Evolutionary conservation across 129 eudicot species (phyloP), one percentile per base, ranked within the genome.

Genomic region (Deinandra increscens): DNA sequence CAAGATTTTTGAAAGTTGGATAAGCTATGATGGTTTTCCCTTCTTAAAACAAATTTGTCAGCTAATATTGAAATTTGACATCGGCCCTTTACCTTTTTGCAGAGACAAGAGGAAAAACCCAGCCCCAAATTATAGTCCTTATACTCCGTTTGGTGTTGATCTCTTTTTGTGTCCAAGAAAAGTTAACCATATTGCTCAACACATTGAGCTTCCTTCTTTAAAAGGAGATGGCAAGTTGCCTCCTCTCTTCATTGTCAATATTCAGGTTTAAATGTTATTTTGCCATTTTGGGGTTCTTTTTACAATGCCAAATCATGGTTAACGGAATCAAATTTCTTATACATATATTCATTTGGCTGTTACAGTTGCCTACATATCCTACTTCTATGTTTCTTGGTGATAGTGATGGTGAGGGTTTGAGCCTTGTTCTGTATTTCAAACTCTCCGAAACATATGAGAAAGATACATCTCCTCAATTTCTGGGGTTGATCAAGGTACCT

Each of bases 161-260:
- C 59, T 93, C 51, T 93, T 93, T 74, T 78, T 76, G 60, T 79
- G 82, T 31, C 77, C 87, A 12, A 85, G 75, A 80, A 93, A 93
- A 94, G 88, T 93, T 33, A 85, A 83, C 72, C 96, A 93, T 71
- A 85, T 89, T 70, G 95, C 98, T 42, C 96, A 87, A 51, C 96
- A 93, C 78, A 79, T 93, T 31, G 96, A 93, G 67, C 95, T 93
- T 68, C 98, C 98, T 41, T 54, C 84, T 63, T 62, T 86, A 18
- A 81, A 81, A 79, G 81, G 70, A 14, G 84, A 87, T 26, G 82
- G 79, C 41, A 72, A 75, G 19, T 22, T 85, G 59, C 98, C 98
- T 0, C 64, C 85, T 29, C 78, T 89, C 72, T 84, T 93, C 42
- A 83, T 93, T 29, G 83, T 93, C 56, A 93, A 93, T 79, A 84